A percentile compares a stretch with the other conserved stretches of the same genome.
Evolutionary conservation across 805 yeast genomes (phyloP).

Genomic region (Yarrowia phangngaensis): DNA sequence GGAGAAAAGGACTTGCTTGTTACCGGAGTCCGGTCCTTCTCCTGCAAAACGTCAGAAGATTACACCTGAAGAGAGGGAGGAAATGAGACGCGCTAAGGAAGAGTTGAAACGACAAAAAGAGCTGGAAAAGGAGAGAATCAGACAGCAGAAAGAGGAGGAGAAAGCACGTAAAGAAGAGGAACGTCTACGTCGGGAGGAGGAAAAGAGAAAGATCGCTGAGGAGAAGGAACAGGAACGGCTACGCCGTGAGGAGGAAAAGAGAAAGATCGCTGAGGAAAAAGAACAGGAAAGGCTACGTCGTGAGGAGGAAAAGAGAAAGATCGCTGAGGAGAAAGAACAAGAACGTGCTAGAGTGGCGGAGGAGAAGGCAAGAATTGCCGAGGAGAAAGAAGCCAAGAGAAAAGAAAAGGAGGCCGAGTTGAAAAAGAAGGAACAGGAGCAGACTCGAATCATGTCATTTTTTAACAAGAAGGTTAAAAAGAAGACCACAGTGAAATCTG

Average conservation of each 20-base stretch:
- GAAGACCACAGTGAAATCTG: conserved; percentile 4
- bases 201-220: conserved; percentile 1
- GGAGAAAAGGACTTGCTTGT: too few species aligned
- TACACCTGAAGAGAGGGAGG: not conserved
- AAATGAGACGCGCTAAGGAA: not conserved
- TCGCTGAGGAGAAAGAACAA: not conserved
- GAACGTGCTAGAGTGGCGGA: not conserved
- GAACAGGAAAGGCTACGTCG: not conserved
- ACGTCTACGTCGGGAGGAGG: not conserved
- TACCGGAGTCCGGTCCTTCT: not conserved
- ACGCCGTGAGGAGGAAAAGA: not conserved
- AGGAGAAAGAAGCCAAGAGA: conserved; percentile 15
- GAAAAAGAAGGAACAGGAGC: conserved; percentile 19
- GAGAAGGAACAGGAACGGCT: conserved; percentile 4
- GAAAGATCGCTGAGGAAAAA: not conserved
- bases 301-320: not conserved
- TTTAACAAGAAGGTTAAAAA: conserved; percentile 18
- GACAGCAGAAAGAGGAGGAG: conserved; percentile 17
- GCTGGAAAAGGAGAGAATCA: conserved; percentile 2
- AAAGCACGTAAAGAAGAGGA: conserved; percentile 4
- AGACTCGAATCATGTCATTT: conserved; percentile 19
- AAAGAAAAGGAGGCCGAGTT: conserved; percentile 15
- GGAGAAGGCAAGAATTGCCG: conserved; percentile 2
- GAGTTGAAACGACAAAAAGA: conserved; percentile 1
- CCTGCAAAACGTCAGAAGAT: not conserved